Evolutionary conservation across 108 stramenopile species (phyloP), one percentile per base, ranked within the genome.

Genomic region (Nitzschia palea): DNA sequence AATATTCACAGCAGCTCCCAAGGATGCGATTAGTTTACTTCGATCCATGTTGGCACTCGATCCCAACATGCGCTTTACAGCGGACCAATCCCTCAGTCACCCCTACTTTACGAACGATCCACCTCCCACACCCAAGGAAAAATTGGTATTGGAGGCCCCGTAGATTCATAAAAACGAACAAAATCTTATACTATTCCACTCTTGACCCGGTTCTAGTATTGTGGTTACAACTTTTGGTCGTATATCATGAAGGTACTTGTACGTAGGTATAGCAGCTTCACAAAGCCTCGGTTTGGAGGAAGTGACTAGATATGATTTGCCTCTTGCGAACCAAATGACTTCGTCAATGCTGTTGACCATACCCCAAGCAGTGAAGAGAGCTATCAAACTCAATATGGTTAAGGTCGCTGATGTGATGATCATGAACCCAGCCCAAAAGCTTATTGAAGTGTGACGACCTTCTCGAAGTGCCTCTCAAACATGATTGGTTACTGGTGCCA

Each of bases 91-190:
- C 27, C 65, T 94, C 50, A 85, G 73, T 79, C 93, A 94, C 75
- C 93, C 93, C 2, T 94, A 94, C 75, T 94, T 94, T 55, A 71
- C 76, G 27, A 94, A 89, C 69, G 89, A 94, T 67, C 93, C 93
- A 32, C 80, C 83, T n/a, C 90, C 90, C 8, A 94, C 93, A 31
- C 86, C 87, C 5, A 89, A 94, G 68, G 84, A 84, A 52, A 89
- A 90, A 53, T 61, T 93, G 17, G 73, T 88, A 20, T 67, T 93
- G 28, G 62, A 70, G 20, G 52, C 80, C 8, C 42, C 76, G 18
- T 59, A 53, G 61, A 18, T 22, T 34, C n/a, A 25, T n/a, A n/a
- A n/a, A n/a, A n/a, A n/a, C n/a, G n/a, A n/a, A n/a, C n/a, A n/a
- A n/a, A n/a, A n/a, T n/a, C n/a, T n/a, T n/a, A n/a, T n/a, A n/a